Evolutionary conservation across 2,329 filamentous ascomycete species (phyloP).

Genomic region (Xylaria sp.): DNA sequence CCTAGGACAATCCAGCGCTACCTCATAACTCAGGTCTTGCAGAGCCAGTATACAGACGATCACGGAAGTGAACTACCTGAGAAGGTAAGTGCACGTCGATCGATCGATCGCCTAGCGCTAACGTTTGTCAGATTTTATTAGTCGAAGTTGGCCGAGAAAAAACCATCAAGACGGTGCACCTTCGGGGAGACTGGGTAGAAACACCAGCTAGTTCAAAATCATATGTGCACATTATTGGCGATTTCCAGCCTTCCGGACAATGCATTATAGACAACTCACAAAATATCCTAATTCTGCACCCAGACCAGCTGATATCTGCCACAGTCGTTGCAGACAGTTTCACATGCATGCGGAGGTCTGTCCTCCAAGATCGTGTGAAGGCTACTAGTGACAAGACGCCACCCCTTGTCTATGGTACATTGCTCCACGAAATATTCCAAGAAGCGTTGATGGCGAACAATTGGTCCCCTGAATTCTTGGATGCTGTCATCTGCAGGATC

Average conservation of each 20-base stretch:
- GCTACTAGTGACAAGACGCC: conserved; percentile 80
- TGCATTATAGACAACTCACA: conserved; percentile 83
- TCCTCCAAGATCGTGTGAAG: conserved; percentile 94
- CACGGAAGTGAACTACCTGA: conserved; percentile 66
- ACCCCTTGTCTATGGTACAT: conserved; percentile 87
- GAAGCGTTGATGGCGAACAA: conserved; percentile 81
- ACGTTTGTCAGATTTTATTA: conserved; percentile 70
- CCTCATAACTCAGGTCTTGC: conserved; percentile 74
- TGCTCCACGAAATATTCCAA: conserved; percentile 95
- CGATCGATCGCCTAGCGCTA: conserved; percentile 21
- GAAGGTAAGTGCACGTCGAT: conserved; percentile 63
- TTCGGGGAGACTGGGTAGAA: conserved; percentile 87
- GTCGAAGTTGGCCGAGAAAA: conserved; percentile 79
- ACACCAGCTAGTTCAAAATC: conserved; percentile 76
- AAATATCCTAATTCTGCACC: conserved; percentile 89
- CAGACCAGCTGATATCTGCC: conserved; percentile 92
- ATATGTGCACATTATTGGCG: conserved; percentile 85
- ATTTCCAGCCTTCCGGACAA: conserved; percentile 71
- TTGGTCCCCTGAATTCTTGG: conserved; percentile 76
- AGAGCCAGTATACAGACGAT: conserved; percentile 69
- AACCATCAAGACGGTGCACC: conserved; percentile 68
- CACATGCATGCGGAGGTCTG: conserved; percentile 85
- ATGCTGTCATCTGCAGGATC: conserved; percentile 68
- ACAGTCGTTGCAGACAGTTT: conserved; percentile 98
- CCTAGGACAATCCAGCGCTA: conserved; percentile 84